Evolutionary conservation across 2,329 filamentous ascomycete species (phyloP), one percentile per base, ranked within the genome.

Genomic region (Diaporthe velutina): DNA sequence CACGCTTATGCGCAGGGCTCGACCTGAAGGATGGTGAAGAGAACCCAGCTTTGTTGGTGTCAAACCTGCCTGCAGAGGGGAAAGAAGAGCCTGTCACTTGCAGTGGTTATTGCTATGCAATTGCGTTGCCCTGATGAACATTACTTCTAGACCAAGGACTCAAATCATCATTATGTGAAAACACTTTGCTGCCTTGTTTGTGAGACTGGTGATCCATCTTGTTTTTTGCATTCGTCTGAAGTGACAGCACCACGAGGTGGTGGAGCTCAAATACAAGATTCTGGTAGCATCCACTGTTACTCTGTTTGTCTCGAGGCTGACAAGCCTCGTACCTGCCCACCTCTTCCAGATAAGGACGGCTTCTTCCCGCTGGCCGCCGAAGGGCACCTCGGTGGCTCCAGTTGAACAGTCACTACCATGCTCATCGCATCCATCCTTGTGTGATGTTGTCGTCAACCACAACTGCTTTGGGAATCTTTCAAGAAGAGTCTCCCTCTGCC

Each of bases 81-180:
- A 54, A 54, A 28, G 17, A 54, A 6, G 30, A 67, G 33, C 30
- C 48, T 68, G 33, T 68, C 30, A 38, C n/a, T 68, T 68, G 33
- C n/a, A 48, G 19, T 68, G 64, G 64, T 68, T 10, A 68, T 54
- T 40, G 48, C n/a, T 30, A 40, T 40, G 64, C 64, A 40, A 40
- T 54, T 13, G 5, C 33, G 33, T 68, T 68, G 64, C 48, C 64
- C 64, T 68, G 45, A 30, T 68, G 64, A 40, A 40, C 48, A 54
- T 30, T 13, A 54, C 13, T 40, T 25, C 22, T 48, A 68, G 48
- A 68, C n/a, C 8, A 54, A 54, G 45, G 64, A 68, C n/a, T 38
- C 33, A 68, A 22, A 68, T 66, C 19, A 68, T 40, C 7, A 68
- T 54, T 15, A 22, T 54, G 48, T 68, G 33, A 68, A 54, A 38